phyloP scores from a whole-genome alignment of 345 rosid genomes.

The Citrus unshiu region DNA sequence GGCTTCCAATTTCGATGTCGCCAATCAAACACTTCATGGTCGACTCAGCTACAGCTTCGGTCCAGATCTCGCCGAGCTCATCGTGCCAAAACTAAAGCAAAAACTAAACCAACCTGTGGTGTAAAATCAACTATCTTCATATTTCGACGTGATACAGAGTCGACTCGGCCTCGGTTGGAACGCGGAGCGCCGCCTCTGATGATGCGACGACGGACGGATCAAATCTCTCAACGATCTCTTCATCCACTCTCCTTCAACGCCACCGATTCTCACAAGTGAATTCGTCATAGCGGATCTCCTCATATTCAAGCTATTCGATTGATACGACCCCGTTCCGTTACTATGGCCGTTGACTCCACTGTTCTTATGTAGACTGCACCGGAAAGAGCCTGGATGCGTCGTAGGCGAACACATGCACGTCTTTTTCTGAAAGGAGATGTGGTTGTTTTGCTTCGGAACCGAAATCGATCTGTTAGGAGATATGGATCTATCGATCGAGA shows the following conservation, averaged over 20 bases:
- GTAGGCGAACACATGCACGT: conserved; percentile 94
- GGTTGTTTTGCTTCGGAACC: conserved; percentile 33
- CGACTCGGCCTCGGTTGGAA: conserved; percentile 74
- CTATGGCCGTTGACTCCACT: conserved; percentile 23
- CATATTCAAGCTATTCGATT: conserved; percentile 64
- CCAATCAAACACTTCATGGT: conserved; percentile 19
- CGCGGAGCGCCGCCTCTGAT: conserved; percentile 54
- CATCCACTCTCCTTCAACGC: conserved; percentile 93
- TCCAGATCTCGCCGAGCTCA: not conserved
- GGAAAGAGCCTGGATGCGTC: conserved; percentile 78
- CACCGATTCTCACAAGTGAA: conserved; percentile 86
- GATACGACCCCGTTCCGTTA: conserved; percentile 27
- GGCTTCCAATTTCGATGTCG: conserved; percentile 10
- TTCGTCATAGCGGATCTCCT: conserved; percentile 88
- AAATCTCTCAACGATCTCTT: conserved; percentile 77
- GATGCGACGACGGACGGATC: conserved; percentile 89
- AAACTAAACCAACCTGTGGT: conserved; percentile 32
- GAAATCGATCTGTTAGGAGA: conserved; percentile 53
- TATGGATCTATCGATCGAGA: conserved; percentile 58
- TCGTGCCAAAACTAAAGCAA: conserved; percentile 2
- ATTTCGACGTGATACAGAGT: conserved; percentile 66
- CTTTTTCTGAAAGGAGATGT: conserved; percentile 40
- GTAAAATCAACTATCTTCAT: conserved; percentile 24
- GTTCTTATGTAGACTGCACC: conserved; percentile 71
- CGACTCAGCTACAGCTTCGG: conserved; percentile 14